These are phyloP conservation scores for Coffea humblotiana DNA, from an alignment of 305 asterid species.

Conservation along the genomic window DNA sequence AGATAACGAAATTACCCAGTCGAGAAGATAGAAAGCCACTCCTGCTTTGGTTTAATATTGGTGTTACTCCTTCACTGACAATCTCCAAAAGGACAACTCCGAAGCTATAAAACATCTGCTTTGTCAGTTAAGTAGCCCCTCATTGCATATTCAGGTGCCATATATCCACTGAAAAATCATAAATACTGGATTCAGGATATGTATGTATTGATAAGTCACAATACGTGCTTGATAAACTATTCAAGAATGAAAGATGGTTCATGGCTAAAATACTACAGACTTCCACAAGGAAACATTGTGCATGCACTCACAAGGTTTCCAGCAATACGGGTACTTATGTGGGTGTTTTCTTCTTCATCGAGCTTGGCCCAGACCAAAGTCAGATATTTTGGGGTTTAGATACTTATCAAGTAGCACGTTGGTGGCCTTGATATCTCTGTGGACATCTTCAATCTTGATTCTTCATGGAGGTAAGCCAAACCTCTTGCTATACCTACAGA, in stretches of 20 bases:
- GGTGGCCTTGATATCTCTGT: slow-evolving; percentile 51
- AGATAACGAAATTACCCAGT: slow-evolving; percentile 47
- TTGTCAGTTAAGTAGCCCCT: slow-evolving; percentile 71
- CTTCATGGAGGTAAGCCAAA: slow-evolving; percentile 55
- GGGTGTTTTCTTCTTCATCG: slow-evolving; percentile 39
- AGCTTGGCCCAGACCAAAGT: slow-evolving; percentile 52
- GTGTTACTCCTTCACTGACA: slow-evolving; percentile 50
- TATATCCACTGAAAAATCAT: slow-evolving; percentile 47
- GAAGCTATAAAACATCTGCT: slow-evolving; percentile 82
- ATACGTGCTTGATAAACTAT: no score
- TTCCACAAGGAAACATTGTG: background rate
- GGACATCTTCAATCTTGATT: slow-evolving; percentile 48
- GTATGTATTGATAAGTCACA: no score
- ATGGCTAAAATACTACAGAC: background rate
- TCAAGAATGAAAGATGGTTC: no score
- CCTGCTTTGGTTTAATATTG: slow-evolving; percentile 34
- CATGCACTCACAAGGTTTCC: slow-evolving; percentile 42
- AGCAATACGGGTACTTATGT: slow-evolving; percentile 43
- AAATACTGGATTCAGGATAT: background rate
- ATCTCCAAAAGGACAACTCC: slow-evolving; percentile 73
- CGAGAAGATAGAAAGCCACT: slow-evolving; percentile 53
- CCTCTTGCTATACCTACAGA: slow-evolving; percentile 54
- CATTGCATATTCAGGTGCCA: slow-evolving; percentile 91
- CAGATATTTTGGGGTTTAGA: slow-evolving; percentile 44
- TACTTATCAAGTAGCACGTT: slow-evolving; percentile 46